Evolutionary conservation across 2,329 filamentous ascomycete genomes (phyloP), one percentile per base, ranked within the genome.

Genomic region (Penicillium italicum): DNA sequence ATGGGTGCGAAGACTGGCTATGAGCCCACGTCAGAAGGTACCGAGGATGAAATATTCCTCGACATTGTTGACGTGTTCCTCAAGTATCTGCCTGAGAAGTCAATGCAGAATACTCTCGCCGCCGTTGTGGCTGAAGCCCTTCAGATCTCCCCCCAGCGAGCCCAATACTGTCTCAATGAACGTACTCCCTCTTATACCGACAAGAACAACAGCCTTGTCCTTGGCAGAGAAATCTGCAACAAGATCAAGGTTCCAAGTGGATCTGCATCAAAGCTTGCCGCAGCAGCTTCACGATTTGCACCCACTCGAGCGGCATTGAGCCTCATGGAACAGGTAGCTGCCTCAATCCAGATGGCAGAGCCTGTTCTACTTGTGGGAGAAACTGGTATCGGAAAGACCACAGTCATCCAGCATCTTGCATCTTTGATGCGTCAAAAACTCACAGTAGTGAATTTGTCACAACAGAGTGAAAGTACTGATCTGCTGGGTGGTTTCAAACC

Each of bases 331-430:
- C 90, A 95, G 70, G 89, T 97, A 53, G 86, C 90, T 1, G 86
- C 90, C 36, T 88, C 91, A 1, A 85, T 97, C 6, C 86, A 88
- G 59, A 84, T 91, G 66, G 83, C 85, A n/a, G 94, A 99, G 68
- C 91, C 95, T 4, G 84, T 96, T 1, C 77, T 99, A 18, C 84
- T 99, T 28, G 94, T 99, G n/a, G 94, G 94, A 69, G 94, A 99
- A 77, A 99, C 94, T 8, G 94, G 94, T 78, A 97, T 96, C 48
- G 94, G 94, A 66, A 99, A 99, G 76, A 99, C 94, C 0, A 96
- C 94, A 0, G 89, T 94, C 26, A 87, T 99, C 14, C 94, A 99
- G 72, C 91, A 97, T 69, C 79, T 99, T 53, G 91, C 94, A 0
- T 86, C 89, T 55, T 83, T 88, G 4, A 81, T 97, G 28, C 90